Evolutionary conservation across 352 stramenopile genomes (phyloP).

Genomic region (Globisporangium uncinulatum): DNA sequence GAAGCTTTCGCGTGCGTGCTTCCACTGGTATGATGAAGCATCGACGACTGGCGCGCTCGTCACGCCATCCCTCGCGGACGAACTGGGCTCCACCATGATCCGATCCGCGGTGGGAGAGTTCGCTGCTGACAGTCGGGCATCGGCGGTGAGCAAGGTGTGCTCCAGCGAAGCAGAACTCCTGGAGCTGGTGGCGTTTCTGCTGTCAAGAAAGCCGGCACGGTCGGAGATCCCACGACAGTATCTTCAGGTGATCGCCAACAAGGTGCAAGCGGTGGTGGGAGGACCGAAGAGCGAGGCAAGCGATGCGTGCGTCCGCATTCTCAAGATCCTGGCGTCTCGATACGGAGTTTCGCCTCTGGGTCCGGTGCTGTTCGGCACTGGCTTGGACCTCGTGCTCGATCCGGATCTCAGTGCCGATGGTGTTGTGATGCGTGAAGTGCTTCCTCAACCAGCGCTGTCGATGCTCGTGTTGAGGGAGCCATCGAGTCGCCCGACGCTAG

Average conservation of each 20-base stretch:
- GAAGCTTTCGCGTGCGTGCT: conserved; percentile 14
- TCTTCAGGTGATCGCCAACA: conserved; percentile 3
- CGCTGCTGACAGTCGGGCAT: background rate
- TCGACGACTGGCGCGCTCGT: background rate
- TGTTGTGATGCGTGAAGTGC: conserved; percentile 1
- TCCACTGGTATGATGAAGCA: conserved; percentile 5
- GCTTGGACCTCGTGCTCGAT: conserved; percentile 14
- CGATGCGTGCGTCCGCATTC: conserved; percentile 8
- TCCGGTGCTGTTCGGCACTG: conserved; percentile 8
- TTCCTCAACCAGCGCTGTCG: conserved; percentile 1
- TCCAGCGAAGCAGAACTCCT: conserved; percentile 5
- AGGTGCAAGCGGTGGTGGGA: conserved; percentile 4
- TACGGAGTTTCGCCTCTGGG: conserved; percentile 3
- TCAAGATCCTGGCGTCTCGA: conserved; percentile 8
- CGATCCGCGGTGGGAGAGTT: background rate
- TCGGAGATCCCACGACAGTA: conserved; percentile 1
- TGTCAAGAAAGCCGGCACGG: conserved; percentile 4
- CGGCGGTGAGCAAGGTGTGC: background rate
- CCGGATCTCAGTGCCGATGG: background rate
- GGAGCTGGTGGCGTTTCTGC: conserved; percentile 3
- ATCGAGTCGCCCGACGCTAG: conserved; percentile 3
- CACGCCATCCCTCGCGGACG: conserved; percentile 3
- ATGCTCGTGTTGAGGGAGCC: conserved; percentile 9
- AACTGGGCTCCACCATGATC: conserved; percentile 9
- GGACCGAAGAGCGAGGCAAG: background rate